A percentile compares a stretch with the other conserved stretches of the same genome.
These are phyloP conservation scores for Dunaliella sp. DNA, from an alignment of 139 green algal genomes.

Conservation along the genomic window DNA sequence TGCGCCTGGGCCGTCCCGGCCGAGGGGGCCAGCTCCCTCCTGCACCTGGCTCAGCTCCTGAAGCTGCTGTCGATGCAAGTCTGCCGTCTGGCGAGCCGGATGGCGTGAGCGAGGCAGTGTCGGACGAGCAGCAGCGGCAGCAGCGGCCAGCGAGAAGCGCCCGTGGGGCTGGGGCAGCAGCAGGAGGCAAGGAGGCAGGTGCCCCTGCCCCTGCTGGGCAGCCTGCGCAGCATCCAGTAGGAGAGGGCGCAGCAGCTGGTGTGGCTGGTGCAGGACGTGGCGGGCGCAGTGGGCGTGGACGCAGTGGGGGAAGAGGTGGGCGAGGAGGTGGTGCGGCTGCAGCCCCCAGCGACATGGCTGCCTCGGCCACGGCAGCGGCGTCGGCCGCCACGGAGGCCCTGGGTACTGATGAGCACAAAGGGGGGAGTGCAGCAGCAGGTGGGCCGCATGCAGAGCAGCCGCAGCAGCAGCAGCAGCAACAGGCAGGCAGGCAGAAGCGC, in stretches of 20 bases:
- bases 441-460: neutral
- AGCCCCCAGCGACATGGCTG: neutral
- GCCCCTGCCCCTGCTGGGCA: too few relatives aligned
- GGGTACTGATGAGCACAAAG: neutral
- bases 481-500: neutral
- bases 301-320: constrained; percentile 5
- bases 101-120: neutral
- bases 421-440: neutral
- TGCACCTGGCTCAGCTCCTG: too few relatives aligned
- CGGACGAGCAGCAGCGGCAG: neutral
- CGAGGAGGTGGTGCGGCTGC: constrained; percentile 12
- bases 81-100: constrained; percentile 15
- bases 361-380: neutral
- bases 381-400: neutral
- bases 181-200: neutral
- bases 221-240: neutral
- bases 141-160: neutral
- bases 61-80: constrained; percentile 5
- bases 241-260: too few relatives aligned
- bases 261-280: neutral
- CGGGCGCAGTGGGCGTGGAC: neutral
- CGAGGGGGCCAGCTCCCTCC: too few relatives aligned
- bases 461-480: neutral
- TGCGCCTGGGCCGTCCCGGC: neutral
- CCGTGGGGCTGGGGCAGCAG: neutral